Evolutionary conservation across 1,284 basidiomycete species (phyloP).

Genomic region (Boletus semigastroideus): DNA sequence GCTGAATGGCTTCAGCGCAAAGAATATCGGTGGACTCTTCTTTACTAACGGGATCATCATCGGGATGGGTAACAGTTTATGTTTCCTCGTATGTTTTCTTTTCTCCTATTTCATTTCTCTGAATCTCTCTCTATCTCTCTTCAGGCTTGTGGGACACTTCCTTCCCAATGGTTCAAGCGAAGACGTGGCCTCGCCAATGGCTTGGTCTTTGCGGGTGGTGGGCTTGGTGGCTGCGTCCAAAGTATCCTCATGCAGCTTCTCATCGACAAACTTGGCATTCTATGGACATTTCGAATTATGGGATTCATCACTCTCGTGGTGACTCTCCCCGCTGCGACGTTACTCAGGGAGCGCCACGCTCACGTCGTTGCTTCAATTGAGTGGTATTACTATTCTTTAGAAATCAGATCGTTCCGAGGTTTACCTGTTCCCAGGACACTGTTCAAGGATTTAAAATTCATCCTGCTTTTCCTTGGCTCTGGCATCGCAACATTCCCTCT

Average conservation of each 20-base stretch:
- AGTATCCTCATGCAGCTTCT: slow-evolving; percentile 31
- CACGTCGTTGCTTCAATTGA: slow-evolving; percentile 17
- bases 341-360: slow-evolving; percentile 31
- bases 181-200: slow-evolving; percentile 35
- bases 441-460: slow-evolving; percentile 1
- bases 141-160: slow-evolving; percentile 31
- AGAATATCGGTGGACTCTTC: slow-evolving; percentile 28
- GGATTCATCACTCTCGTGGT: slow-evolving; percentile 29
- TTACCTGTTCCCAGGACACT: background rate
- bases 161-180: slow-evolving; percentile 36
- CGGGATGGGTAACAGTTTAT: slow-evolving; percentile 21
- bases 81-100: slow-evolving; percentile 20
- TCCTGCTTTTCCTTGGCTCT: background rate
- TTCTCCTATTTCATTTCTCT: background rate
- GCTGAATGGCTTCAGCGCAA: slow-evolving; percentile 29
- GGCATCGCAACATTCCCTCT: slow-evolving; percentile 1
- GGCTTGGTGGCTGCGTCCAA: slow-evolving; percentile 34
- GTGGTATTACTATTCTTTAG: slow-evolving; percentile 14
- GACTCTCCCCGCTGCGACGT: slow-evolving; percentile 32
- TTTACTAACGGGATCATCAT: slow-evolving; percentile 30
- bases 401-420: background rate
- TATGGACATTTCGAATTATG: slow-evolving; percentile 38
- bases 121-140: background rate
- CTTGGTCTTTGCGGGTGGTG: slow-evolving; percentile 34
- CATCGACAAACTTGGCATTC: slow-evolving; percentile 29